These are phyloP conservation scores for Apiospora malaysiana DNA, from an alignment of 2,329 filamentous ascomycete species.

Conservation along the genomic window DNA sequence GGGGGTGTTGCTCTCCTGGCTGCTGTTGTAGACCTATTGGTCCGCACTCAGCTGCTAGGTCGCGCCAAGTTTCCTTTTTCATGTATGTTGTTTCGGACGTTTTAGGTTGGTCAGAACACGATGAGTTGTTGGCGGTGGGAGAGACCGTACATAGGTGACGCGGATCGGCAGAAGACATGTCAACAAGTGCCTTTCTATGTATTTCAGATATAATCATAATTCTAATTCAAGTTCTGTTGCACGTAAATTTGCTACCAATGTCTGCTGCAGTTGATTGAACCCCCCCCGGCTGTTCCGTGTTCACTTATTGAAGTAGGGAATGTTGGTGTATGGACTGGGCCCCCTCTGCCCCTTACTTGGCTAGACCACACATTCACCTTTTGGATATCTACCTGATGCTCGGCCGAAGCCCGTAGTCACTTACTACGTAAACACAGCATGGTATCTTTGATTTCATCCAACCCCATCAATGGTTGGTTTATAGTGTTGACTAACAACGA, in stretches of 20 bases:
- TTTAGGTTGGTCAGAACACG: background rate
- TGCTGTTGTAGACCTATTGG: background rate
- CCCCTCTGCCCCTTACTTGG: background rate
- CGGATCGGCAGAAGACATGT: background rate
- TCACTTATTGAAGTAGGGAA: background rate
- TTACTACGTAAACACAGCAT: background rate
- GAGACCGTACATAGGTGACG: background rate
- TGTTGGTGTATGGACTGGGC: background rate
- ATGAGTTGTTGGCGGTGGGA: background rate
- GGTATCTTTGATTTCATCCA: background rate
- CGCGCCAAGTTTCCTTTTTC: background rate
- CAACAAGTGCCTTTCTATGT: background rate
- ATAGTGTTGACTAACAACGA: background rate
- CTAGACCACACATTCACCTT: background rate
- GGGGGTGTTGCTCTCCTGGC: background rate
- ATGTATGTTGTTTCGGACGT: background rate
- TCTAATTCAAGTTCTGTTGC: background rate
- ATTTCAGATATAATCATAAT: background rate
- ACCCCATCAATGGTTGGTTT: background rate
- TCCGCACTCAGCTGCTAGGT: background rate
- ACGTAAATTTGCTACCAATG: background rate
- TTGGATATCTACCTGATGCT: background rate
- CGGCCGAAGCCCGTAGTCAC: background rate
- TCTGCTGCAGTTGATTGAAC: background rate
- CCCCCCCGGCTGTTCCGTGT: too few relatives aligned